These are phyloP conservation scores for Solanum hybrid DNA, from an alignment of 305 asterid species.

Conservation along the genomic window DNA sequence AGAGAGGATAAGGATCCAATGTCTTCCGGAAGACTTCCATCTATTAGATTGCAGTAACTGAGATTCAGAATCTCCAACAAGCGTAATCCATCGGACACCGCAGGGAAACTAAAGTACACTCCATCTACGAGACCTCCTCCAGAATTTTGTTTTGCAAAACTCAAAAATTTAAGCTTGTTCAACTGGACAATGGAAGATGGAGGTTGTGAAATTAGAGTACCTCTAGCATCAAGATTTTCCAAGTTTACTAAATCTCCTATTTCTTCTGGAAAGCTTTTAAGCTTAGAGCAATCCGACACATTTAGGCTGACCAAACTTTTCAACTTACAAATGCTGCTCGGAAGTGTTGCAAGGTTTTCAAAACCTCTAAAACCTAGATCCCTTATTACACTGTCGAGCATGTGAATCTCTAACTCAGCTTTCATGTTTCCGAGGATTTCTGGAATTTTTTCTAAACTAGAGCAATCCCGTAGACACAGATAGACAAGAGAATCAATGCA, in stretches of 20 bases:
- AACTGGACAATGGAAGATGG: background rate
- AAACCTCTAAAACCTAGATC: background rate
- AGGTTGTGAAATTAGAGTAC: background rate
- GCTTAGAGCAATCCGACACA: background rate
- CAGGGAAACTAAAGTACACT: too few relatives aligned
- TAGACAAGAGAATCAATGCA: background rate
- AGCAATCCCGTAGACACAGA: background rate
- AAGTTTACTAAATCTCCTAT: background rate
- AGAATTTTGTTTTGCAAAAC: background rate
- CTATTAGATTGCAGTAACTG: too few relatives aligned
- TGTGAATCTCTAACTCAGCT: background rate
- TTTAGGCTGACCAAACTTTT: background rate
- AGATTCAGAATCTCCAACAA: too few relatives aligned
- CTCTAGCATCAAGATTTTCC: background rate
- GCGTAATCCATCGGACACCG: too few relatives aligned
- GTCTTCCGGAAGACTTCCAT: too few relatives aligned
- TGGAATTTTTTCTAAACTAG: background rate
- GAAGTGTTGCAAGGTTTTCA: background rate
- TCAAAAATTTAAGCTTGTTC: background rate
- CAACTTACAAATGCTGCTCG: background rate
- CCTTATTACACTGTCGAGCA: background rate
- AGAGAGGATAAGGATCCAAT: accelerated
- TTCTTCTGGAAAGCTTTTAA: background rate
- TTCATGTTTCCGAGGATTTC: background rate
- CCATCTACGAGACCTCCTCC: background rate